phyloP scores from a whole-genome alignment of 1,284 basidiomycete species.

The Ceratobasidium sp. region DNA sequence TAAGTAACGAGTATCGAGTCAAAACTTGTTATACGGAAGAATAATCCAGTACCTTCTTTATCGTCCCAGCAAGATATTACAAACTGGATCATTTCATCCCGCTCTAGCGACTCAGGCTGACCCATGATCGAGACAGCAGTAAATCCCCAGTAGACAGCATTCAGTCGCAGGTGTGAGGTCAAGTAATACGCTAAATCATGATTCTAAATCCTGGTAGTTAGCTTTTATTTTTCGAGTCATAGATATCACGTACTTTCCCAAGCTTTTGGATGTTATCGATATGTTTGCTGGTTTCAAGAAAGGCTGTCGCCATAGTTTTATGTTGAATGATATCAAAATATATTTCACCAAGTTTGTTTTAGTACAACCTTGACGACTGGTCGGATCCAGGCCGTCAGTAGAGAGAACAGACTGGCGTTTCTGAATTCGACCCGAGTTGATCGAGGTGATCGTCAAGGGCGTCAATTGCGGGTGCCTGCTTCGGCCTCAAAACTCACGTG shows the following conservation, averaged over 20 bases:
- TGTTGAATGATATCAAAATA: neutral
- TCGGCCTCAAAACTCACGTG: neutral
- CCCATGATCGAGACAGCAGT: conserved; percentile 86
- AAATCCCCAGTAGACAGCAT: conserved; percentile 97
- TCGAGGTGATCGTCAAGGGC: neutral
- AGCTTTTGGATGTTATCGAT: conserved; percentile 77
- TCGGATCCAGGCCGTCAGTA: no score
- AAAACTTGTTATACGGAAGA: neutral
- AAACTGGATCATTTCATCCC: conserved; percentile 86
- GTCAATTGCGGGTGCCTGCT: neutral
- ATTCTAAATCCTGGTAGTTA: conserved; percentile 61
- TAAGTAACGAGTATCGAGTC: neutral
- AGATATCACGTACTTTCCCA: conserved; percentile 58
- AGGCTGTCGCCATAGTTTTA: neutral
- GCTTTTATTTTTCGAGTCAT: neutral
- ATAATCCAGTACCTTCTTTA: conserved; percentile 68
- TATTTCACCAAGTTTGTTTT: neutral
- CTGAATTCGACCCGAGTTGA: neutral
- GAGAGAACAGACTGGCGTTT: no score
- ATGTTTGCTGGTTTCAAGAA: conserved; percentile 50
- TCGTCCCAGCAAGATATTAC: conserved; percentile 95
- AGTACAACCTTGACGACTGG: no score
- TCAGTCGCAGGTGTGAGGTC: conserved; percentile 92
- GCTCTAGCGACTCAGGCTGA: conserved; percentile 74
- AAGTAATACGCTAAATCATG: conserved; percentile 92